Percentiles rank a stretch among this genome's conserved stretches.
These are phyloP conservation scores for Capsella rubella DNA, from an alignment of 441 rosid genomes.

Conservation along the genomic window DNA sequence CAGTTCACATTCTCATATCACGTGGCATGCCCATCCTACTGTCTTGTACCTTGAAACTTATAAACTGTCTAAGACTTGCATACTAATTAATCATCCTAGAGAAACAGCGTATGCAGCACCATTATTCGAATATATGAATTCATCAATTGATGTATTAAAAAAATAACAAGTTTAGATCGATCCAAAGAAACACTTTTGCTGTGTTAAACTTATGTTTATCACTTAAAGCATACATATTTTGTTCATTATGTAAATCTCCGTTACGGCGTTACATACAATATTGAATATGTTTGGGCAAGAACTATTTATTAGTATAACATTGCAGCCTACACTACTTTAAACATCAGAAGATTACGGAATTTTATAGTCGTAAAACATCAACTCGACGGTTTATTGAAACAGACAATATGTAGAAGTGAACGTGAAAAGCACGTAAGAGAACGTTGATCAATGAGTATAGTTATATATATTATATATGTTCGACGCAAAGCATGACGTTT, in stretches of 20 bases:
- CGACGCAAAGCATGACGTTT: conserved; percentile 43
- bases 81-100: background rate
- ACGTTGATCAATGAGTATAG: background rate
- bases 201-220: background rate
- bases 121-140: background rate
- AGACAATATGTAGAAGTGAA: background rate
- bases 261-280: too few species aligned
- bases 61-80: background rate
- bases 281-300: background rate
- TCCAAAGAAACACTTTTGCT: background rate
- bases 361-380: background rate
- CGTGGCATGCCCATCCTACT: conserved; percentile 3
- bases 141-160: too few species aligned
- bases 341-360: background rate
- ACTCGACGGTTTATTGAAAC: conserved; percentile 2
- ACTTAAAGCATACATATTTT: background rate
- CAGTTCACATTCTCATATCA: conserved; percentile 13
- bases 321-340: conserved; percentile 1
- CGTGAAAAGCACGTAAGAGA: background rate
- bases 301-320: background rate
- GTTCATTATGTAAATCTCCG: background rate
- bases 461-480: background rate
- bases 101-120: background rate
- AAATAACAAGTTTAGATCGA: too few species aligned
- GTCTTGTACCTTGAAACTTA: background rate